A percentile compares a stretch with the other conserved stretches of the same genome.
Evolutionary conservation across 345 rosid species (phyloP).

Genomic region (Eucalyptus urophylla): DNA sequence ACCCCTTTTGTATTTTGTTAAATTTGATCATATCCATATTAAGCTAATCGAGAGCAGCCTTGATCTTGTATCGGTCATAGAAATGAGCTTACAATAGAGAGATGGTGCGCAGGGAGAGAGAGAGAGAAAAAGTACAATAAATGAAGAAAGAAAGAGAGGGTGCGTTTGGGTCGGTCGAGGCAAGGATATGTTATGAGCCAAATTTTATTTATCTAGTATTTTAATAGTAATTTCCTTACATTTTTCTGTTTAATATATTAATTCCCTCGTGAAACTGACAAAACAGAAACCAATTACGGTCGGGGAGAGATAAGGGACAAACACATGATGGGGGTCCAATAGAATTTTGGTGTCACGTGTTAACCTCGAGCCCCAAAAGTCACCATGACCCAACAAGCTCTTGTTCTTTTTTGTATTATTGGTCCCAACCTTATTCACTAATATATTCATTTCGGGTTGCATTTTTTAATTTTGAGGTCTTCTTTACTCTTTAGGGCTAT

Average conservation of each 20-base stretch:
- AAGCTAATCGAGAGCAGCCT: not conserved
- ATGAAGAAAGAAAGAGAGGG: not conserved
- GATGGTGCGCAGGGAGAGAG: not conserved
- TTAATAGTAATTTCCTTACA: not conserved
- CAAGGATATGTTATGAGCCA: not conserved
- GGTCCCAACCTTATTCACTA: not conserved
- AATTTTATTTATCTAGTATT: not conserved
- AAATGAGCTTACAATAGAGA: not conserved
- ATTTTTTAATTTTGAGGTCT: not conserved
- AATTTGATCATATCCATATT: not conserved
- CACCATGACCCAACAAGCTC: not conserved
- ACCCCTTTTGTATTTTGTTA: not conserved
- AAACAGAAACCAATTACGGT: not conserved
- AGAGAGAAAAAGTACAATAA: not conserved
- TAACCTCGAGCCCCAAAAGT: not conserved
- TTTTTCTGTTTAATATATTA: not conserved
- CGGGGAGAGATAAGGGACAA: not conserved
- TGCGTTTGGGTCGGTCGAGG: not conserved
- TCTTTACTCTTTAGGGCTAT: not conserved
- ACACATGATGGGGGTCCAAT: not conserved
- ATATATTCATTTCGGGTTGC: not conserved
- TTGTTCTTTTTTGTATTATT: not conserved
- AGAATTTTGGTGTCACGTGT: not conserved
- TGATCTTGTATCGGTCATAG: not conserved
- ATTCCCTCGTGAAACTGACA: not conserved